Evolutionary conservation across 2,329 filamentous ascomycete genomes (phyloP), one percentile per base, ranked within the genome.

Genomic region (Penicillium sclerotiorum): DNA sequence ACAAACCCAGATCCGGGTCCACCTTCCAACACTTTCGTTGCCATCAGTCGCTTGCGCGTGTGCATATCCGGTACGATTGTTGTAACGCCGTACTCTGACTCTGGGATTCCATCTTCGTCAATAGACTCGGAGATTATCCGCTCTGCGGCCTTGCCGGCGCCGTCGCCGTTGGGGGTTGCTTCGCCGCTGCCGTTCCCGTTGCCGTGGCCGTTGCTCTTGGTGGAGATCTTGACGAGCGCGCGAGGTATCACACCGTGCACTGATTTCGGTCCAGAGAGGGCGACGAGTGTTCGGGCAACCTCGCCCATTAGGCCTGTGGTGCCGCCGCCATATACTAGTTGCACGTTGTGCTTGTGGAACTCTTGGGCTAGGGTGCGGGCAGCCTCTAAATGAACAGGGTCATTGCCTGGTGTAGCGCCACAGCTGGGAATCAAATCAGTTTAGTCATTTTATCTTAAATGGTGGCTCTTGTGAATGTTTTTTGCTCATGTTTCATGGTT

Each of bases 221-320:
- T 62, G 48, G 96, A 92, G 70, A 87, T 87, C 59, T 82, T 81
- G 37, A 96, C 84, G 5, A 99, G 82, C 0, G 93, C 88, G 44
- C 87, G 82, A 5, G 94, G 94, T 64, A 99, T 96, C 69, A 99
- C 89, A 66, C 94, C 94, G 75, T 96, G 93, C 13, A 97, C 94
- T 11, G 87, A 76, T 43, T 85, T 72, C 0, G 92, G 90, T 2
- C 94, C 93, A 5, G 86, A 85, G 55, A 96, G 83, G 0, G 87
- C 80, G 59, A 95, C 90, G 22, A 99, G 85, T 0, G 90, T 92
- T 63, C 87, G 87, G 38, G 94, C 90, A 9, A 97, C 74, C 68
- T 96, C 91, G 66, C 94, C 94, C 94, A 99, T 99, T 38, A 99
- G 81, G 8, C 94, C 94, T 30, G 90, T 85, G 2, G 93, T 97